Base-by-base conservation (phyloP, 441 rosid genomes). In the Eutrema salsugineum region DNA sequence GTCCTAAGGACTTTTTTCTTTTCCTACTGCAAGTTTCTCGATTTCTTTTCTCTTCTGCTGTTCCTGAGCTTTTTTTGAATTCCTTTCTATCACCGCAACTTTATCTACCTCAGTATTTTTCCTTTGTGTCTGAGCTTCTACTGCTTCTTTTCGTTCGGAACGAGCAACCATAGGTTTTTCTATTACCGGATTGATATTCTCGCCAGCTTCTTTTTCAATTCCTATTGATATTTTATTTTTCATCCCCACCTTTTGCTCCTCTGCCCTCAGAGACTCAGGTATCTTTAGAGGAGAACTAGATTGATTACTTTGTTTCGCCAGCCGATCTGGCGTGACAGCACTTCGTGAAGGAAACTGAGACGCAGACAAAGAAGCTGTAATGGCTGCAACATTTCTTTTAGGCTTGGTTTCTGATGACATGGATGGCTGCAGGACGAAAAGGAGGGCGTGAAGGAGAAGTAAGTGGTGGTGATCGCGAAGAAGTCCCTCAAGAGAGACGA, bases 381-480 rank as follows among this genome's bases (percentile, higher is more conserved):
- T 30, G 54, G 66, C 75, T 0, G 70, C 56, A 63, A 32, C 71
- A 42, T 55, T 55, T 15, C 71, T 70, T 70, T 66, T 69, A 38
- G 71, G 44, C 75, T 63, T 69, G 47, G 65, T 61, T 11, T 75
- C 73, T 44, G 5, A 5, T 11, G 61, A 24, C 14, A 59, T 36
- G 17, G 60, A 49, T 40, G 70, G 43, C 60, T 75, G 72, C 79
- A 10, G 79, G 79, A 42, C 79, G 79, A 42, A 70, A 76, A 58
- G 76, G 79, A 76, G 79, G 79, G 10, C 79, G 79, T 6, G 79
- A 58, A 56, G 66, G 32, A 19, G 66, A 15, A 42, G 69, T 11
- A 0, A 71, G 66, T 48, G 75, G 66, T 39, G 79, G 70, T n/a
- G 79, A 48, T 56, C 71, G 61, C 5, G 75, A 70, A 40, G 79